Base-by-base conservation (phyloP, 179 eudicot genomes). In the Beta corolliflora region DNA sequence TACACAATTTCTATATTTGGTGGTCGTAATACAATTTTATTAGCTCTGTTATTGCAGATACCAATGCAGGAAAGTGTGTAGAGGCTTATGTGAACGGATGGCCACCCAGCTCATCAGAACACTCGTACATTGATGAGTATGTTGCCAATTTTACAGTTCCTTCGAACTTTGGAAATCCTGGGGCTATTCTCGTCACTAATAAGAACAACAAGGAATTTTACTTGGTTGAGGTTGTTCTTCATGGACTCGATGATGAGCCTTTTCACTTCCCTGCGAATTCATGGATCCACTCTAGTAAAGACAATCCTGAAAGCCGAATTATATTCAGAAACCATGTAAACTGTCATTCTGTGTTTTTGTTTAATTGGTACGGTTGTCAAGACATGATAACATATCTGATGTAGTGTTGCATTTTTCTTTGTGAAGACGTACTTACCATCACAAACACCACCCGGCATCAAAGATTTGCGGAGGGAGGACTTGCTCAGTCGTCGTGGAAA, bases 401-500 rank as follows among this genome's bases (percentile, higher is more conserved):
- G 15, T n/a, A 12, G 7, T 41, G 25, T 7, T 73, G 77, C 15
- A 11, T 65, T 59, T 70, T 52, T 25, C 7, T 77, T 13, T 82
- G 44, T 66, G 52, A 85, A 96, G 99, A 87, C 96, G 12, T 91
- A 84, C 84, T 85, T 96, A 58, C 97, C 98, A 21, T 92, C 97
- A 46, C 89, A 94, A 85, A 96, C 99, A 64, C 99, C 99, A 73
- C 83, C 92, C 66, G 99, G 98, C 36, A 83, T 96, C 78, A 94
- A 91, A 84, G 92, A 91, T 88, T 89, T 96, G 50, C 90, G 98
- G 55, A 88, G 80, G 53, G 91, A 92, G 82, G 99, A 97, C 78
- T 84, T 97, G 83, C 82, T 85, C 64, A 87, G 94, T 73, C 77
- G 92, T 69, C 91, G 93, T 53, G 97, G 99, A 5, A 85, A 91